Evolutionary conservation across 176 grass and related monocot genomes (phyloP), one percentile per base, ranked within the genome.

Genomic region (Luzula sylvatica): DNA sequence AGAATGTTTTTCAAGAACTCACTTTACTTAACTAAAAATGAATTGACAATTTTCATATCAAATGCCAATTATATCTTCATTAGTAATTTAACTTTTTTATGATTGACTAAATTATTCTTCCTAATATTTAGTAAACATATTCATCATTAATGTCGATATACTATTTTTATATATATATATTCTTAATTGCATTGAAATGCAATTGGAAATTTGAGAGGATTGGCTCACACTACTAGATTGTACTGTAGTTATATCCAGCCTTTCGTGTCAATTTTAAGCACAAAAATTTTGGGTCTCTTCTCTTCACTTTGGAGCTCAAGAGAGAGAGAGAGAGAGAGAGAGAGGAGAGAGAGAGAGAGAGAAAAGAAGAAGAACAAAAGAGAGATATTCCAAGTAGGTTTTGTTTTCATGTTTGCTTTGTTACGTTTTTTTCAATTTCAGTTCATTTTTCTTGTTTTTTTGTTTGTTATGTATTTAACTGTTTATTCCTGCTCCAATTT

Each of bases 221-320:
- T 35, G n/a, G n/a, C n/a, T n/a, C n/a, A n/a, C 43, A 14, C 60
- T 49, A 64, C 6, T 47, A 26, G 60, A 64, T 64, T 38, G 23
- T 49, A 64, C 42, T 64, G 43, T 64, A 42, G 60, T 50, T 49
- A 64, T 30, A 64, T 29, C 60, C 30, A 42, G 60, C 60, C 23
- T 41, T 64, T 64, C 43, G 26, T 64, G 60, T 64, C 60, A 64
- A 64, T 29, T 46, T 35, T 27, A 28, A 64, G 42, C 60, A 24
- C 23, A 49, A 64, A 50, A 64, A 47, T 50, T 49, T 26, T n/a
- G n/a, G n/a, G n/a, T 49, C 42, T 45, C 30, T 47, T 49, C 41
- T 20, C 8, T 58, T 18, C 15, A 46, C 46, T 23, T 63, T 62
- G 1, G 24, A 64, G 43, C 60, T 50, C 29, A 26, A 64, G 52